These are phyloP conservation scores for Monosporozyma aerobia DNA, from an alignment of 805 yeast genomes.

Conservation along the genomic window DNA sequence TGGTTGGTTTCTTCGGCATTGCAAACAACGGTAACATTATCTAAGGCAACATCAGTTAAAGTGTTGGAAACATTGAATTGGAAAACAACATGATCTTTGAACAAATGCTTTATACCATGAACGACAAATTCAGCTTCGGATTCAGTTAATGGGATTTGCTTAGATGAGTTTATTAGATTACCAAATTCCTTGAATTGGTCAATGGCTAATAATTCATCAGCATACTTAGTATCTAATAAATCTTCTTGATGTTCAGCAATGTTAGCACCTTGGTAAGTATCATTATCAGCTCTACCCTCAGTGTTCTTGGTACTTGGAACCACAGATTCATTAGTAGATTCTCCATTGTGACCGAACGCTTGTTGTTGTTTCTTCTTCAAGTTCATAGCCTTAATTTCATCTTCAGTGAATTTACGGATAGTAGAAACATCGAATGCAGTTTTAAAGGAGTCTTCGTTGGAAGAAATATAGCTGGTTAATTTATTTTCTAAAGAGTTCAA, in stretches of 20 bases:
- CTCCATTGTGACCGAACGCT: constrained; percentile 16
- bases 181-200: constrained; percentile 74
- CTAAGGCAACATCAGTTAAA: constrained; percentile 63
- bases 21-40: constrained; percentile 63
- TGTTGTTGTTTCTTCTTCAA: constrained; percentile 41
- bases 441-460: constrained; percentile 30
- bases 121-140: constrained; percentile 90
- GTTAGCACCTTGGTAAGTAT: constrained; percentile 21
- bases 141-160: constrained; percentile 66
- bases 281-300: constrained; percentile 16
- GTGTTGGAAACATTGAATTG: constrained; percentile 85
- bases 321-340: constrained; percentile 18
- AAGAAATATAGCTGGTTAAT: constrained; percentile 55
- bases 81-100: constrained; percentile 59
- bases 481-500: constrained; percentile 70
- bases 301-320: constrained; percentile 11
- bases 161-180: constrained; percentile 60
- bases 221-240: constrained; percentile 52
- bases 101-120: constrained; percentile 72
- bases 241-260: constrained; percentile 27
- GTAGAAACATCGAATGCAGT: constrained; percentile 62
- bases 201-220: constrained; percentile 58
- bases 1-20: constrained; percentile 50
- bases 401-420: constrained; percentile 58
- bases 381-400: constrained; percentile 59